Base-by-base conservation (phyloP, 352 stramenopile genomes). In the Pythium biforme region DNA sequence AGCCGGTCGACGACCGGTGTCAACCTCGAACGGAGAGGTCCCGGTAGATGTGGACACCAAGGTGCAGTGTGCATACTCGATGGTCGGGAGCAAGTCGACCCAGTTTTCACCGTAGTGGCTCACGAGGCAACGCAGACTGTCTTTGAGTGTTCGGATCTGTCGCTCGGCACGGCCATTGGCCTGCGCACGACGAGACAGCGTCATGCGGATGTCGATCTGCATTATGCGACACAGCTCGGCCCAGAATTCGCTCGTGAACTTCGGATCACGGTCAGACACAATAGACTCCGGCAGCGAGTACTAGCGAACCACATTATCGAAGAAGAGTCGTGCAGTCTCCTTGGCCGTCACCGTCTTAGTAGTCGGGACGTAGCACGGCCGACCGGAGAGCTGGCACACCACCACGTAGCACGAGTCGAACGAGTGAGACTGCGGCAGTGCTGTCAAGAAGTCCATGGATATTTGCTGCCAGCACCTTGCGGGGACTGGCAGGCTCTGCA, bases 361-460 rank as follows among this genome's bases (percentile, higher is more conserved):
- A 10, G 27, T 74, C 11, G 67, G 56, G 29, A 63, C 54, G 47
- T 69, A 62, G 48, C 60, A 62, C 6, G 66, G 54, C 15, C 61
- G 55, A n/a, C 63, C 63, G 2, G 56, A 64, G 0, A 64, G 25
- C n/a, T 55, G 23, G 33, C 58, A 69, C 7, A 66, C 39, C 43
- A 69, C 60, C 4, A 62, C 52, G 27, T 66, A 66, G 22, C 68
- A 55, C 7, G 60, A 41, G 29, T 73, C 50, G 39, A 56, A 66
- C 1, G 56, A 51, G 4, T 56, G 33, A 12, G 45, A 62, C 25
- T 59, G 43, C 15, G 55, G 60, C 3, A 62, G 22, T 0, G 54
- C 66, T 17, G 50, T 66, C 2, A 73, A 29, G 34, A 67, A 73
- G 43, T 73, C 55, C 52, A 70, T 60, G 1, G 66, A 57, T 9